Base-by-base conservation (phyloP, 2,329 filamentous ascomycete genomes). In the Rosellinia necatrix region DNA sequence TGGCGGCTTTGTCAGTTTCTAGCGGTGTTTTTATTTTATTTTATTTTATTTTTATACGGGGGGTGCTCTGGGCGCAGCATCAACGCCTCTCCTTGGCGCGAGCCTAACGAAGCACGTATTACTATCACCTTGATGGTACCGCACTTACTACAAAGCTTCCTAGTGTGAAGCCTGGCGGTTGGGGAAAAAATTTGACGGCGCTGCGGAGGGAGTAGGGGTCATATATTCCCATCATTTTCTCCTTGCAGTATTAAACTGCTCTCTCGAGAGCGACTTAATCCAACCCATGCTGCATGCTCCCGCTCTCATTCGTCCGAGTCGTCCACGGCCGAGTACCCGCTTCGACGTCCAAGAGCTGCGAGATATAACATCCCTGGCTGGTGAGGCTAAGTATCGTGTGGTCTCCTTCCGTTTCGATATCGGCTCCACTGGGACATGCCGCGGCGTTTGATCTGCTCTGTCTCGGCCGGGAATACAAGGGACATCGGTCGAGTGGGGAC, bases 381-480 rank as follows among this genome's bases (percentile, higher is more conserved):
- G 22, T 21, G 48, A 56, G 48, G 42, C 41, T 52, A 34, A 29
- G 13, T n/a, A 7, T 6, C 9, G 25, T 35, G 35, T 47, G 27
- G 15, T 35, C 35, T 47, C 46, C 24, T 52, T 40, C 47, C 17
- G 17, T 37, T 48, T 47, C 22, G 35, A 52, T 12, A 15, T 29
- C 5, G 42, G 42, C 53, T 46, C 53, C 53, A 52, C 53, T 24
- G 24, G 41, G 25, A 22, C 29, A 25, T 51, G 48, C 37, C 30
- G 32, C 41, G 32, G 42, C 48, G 25, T 46, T 56, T 52, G 35
- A 46, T 22, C 25, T 56, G 13, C 41, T 48, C 29, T 41, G 35
- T 56, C 53, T 35, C 22, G 48, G 34, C 25, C 27, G 17, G 34
- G 2, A 34, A 52, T 27, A 49, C 12, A 12, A 25, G 35, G 35